Base-by-base conservation (phyloP, 768 basidiomycete genomes). In the Gloeophyllum trabeum region DNA sequence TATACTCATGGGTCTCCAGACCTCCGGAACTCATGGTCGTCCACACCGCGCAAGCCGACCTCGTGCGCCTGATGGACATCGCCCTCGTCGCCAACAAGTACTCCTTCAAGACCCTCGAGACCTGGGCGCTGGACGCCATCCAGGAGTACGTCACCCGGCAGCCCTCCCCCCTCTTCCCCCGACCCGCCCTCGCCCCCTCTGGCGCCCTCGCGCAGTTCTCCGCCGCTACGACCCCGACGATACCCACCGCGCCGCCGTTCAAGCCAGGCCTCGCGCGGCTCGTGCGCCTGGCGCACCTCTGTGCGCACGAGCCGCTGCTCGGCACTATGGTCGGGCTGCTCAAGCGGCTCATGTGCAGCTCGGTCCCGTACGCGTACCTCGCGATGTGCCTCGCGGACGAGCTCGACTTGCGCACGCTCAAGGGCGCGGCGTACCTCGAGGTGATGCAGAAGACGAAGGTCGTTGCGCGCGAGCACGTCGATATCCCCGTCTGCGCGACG, bases 321-420 rank as follows among this genome's bases (percentile, higher is more conserved):
- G 63, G 62, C 39, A 76, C 79, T 0, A 73, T 82, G 72, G 66
- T 81, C 49, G 50, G 56, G 14, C 58, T 80, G 6, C 64, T 86
- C 38, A 64, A 69, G 28, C 71, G 76, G 49, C 64, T 82, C 42
- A 82, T 84, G 78, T 59, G 61, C 30, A 61, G 59, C 23, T 81
- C 79, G 2, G 58, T 79, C 36, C 73, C 75, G 46, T 81, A 81
- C 51, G 79, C 81, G 4, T 79, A 80, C 53, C 65, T 83, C 38
- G 80, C 81, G 3, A 80, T 86, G 77, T 69, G 70, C 5, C 70
- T 86, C 19, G 75, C 79, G 3, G 82, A 86, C 50, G 82, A 86
- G 45, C 67, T 85, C 22, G 61, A 76, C 50, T 61, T 86, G 39
- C 65, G 72, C 26, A 59, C 64, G 1, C 62, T 86, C 30, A 68